Percentiles rank a stretch among this genome's conserved stretches.
Evolutionary conservation across 1,284 basidiomycete genomes (phyloP).

Genomic region (Takashimella koratensis): DNA sequence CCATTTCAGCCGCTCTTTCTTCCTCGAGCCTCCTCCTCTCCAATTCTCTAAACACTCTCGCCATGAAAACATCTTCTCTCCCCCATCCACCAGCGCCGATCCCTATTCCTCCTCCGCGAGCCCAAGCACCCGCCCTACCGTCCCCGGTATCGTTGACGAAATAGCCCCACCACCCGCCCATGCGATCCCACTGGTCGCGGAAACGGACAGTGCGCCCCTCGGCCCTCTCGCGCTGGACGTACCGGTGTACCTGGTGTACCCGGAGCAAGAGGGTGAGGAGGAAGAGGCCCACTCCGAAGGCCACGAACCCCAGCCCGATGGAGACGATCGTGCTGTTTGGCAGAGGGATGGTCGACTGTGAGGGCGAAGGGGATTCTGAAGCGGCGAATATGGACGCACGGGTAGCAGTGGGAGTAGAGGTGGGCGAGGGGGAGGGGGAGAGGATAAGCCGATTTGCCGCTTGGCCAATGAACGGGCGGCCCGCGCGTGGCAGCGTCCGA

Average conservation of each 20-base stretch:
- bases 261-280: background rate
- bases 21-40: background rate
- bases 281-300: background rate
- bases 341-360: background rate
- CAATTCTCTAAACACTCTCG: background rate
- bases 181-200: background rate
- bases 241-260: background rate
- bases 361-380: background rate
- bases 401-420: no score
- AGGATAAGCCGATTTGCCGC: no score
- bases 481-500: no score
- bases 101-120: background rate
- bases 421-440: no score
- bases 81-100: background rate
- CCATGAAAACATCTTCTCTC: background rate
- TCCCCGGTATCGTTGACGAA: background rate
- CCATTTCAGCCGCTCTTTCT: background rate
- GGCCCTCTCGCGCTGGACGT: background rate
- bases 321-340: background rate
- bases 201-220: background rate
- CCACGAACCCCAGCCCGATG: background rate
- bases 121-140: background rate
- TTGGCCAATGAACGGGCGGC: no score
- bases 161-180: background rate
- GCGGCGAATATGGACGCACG: background rate